Percentiles rank a stretch among this genome's conserved stretches.
These are phyloP conservation scores for Saposhnikovia divaricata DNA, from an alignment of 129 eudicot species.

Conservation along the genomic window DNA sequence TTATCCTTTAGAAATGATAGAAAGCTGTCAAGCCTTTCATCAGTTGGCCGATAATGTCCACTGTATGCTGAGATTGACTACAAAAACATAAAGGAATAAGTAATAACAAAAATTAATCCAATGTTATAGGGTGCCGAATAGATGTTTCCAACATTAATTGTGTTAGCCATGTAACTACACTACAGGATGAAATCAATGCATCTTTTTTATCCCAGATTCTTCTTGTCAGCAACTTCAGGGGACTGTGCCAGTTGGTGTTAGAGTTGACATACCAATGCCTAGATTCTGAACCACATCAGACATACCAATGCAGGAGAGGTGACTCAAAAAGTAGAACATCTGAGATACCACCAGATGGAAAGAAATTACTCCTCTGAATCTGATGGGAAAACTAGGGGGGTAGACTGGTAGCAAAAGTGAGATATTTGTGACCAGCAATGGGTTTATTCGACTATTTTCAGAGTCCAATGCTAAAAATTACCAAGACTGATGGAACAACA, in stretches of 20 bases:
- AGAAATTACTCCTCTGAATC: not conserved
- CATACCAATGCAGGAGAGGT: not conserved
- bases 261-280: not conserved
- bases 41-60: constrained; percentile 97
- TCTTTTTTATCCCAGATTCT: not conserved
- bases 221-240: not conserved
- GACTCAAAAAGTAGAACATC: no score
- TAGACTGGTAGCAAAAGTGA: not conserved
- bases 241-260: not conserved
- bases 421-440: not conserved
- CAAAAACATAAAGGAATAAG: constrained; percentile 5
- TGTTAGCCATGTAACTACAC: not conserved
- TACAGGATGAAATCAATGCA: not conserved
- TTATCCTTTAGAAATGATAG: constrained; percentile 55
- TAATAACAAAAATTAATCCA: not conserved
- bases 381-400: not conserved
- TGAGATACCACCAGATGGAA: not conserved
- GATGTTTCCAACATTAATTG: not conserved
- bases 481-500: not conserved
- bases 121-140: constrained; percentile 2
- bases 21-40: constrained; percentile 59
- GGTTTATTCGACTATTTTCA: not conserved
- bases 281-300: not conserved
- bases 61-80: constrained; percentile 91
- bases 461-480: not conserved